Conservation (phyloP, 2,329 filamentous ascomycete species). For the Mariannaea sp. region DNA sequence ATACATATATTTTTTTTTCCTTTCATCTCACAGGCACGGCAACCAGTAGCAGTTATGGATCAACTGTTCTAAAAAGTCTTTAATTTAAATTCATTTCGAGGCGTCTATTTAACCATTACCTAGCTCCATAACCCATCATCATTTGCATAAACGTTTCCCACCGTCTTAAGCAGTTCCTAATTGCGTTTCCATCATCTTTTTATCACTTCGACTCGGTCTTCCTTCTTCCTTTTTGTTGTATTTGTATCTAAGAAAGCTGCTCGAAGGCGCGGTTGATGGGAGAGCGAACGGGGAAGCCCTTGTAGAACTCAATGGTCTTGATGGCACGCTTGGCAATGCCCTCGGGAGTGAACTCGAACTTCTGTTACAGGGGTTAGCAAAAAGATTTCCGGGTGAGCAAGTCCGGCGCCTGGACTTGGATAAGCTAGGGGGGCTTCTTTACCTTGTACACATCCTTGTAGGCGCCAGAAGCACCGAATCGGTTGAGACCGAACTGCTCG, state of each 20-base stretch:
- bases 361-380: slow-evolving; percentile 61
- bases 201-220: slow-evolving; percentile 1
- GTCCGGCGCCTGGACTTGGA: slow-evolving; percentile 5
- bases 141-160: slow-evolving; percentile 34
- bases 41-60: neutral
- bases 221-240: slow-evolving; percentile 41
- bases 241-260: slow-evolving; percentile 97
- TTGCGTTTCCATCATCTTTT: slow-evolving; percentile 23
- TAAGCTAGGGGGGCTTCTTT: slow-evolving; percentile 44
- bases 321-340: slow-evolving; percentile 94
- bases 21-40: neutral
- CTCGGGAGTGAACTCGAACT: slow-evolving; percentile 99
- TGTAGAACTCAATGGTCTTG: slow-evolving; percentile 96
- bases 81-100: slow-evolving; percentile 36
- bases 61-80: slow-evolving; percentile 30
- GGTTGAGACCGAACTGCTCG: slow-evolving; percentile 99
- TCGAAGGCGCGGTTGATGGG: slow-evolving; percentile 97
- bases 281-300: slow-evolving; percentile 86
- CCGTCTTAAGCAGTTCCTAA: slow-evolving; percentile 22
- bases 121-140: slow-evolving; percentile 36
- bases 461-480: slow-evolving; percentile 95
- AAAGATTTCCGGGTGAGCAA: neutral
- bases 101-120: slow-evolving; percentile 36
- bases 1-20: neutral
- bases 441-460: slow-evolving; percentile 98